These are phyloP conservation scores for Cinchona pubescens DNA, from an alignment of 257 asterid species.

Conservation along the genomic window DNA sequence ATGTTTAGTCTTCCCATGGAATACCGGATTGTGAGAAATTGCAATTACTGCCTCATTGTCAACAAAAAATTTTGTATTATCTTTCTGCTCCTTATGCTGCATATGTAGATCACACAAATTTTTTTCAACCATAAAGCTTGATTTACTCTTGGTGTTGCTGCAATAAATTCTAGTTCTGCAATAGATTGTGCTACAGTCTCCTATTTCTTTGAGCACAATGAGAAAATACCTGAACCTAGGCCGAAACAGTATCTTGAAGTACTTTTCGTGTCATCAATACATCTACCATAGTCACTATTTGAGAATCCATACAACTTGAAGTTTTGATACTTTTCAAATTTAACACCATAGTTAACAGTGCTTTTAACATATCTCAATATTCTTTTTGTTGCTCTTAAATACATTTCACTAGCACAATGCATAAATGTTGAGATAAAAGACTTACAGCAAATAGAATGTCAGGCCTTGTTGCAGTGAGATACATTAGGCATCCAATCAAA, in stretches of 20 bases:
- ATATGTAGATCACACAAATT: too few species aligned
- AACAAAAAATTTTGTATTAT: too few species aligned
- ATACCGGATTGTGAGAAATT: too few species aligned
- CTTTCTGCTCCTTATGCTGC: too few species aligned
- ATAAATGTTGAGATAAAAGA: not conserved
- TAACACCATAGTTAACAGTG: too few species aligned
- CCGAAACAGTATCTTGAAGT: not conserved
- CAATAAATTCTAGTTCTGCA: conserved; percentile 2
- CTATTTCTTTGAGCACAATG: conserved; percentile 1
- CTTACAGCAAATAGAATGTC: not conserved
- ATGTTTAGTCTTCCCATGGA: too few species aligned
- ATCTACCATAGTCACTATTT: conserved; percentile 18
- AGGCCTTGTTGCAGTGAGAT: not conserved
- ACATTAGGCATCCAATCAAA: not conserved
- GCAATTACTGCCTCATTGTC: too few species aligned
- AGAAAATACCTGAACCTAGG: not conserved
- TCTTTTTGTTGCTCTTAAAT: not conserved
- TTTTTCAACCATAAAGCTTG: conserved; percentile 2
- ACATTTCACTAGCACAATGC: too few species aligned
- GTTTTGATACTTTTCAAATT: not conserved
- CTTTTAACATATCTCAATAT: not conserved
- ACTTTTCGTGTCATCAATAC: not conserved
- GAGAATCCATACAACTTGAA: not conserved
- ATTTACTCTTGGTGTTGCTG: not conserved
- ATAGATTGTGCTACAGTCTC: conserved; percentile 16